phyloP scores from a whole-genome alignment of 352 stramenopile species.

The Globisporangium nagaii region DNA sequence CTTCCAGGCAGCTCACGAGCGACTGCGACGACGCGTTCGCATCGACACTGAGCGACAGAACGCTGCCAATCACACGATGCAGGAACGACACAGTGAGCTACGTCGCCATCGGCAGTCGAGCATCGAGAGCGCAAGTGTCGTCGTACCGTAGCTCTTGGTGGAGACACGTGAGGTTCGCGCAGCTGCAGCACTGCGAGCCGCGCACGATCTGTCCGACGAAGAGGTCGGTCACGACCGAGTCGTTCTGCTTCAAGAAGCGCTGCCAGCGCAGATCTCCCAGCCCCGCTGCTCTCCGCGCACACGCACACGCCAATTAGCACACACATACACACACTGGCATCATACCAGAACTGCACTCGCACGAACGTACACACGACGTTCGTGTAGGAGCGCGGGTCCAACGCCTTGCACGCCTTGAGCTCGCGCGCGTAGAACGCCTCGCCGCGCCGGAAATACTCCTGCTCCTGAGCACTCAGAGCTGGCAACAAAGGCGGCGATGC shows the following conservation, averaged over 20 bases:
- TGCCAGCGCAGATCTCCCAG: conserved; percentile 58
- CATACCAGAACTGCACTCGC: not conserved
- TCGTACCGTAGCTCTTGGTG: conserved; percentile 56
- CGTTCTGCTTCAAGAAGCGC: conserved; percentile 48
- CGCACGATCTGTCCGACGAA: conserved; percentile 76
- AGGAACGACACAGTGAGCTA: not conserved
- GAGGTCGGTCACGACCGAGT: conserved; percentile 61
- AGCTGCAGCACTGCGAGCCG: conserved; percentile 72
- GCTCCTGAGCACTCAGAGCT: not conserved
- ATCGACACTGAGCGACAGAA: conserved; percentile 57
- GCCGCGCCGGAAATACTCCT: conserved; percentile 16
- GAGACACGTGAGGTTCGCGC: conserved; percentile 58
- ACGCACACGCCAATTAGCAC: not conserved
- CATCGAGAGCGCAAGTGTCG: not conserved
- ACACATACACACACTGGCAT: not conserved
- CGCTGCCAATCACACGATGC: conserved; percentile 16
- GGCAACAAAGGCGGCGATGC: not conserved
- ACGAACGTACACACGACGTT: conserved; percentile 57
- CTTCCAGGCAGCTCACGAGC: conserved; percentile 46
- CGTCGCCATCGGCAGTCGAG: no score
- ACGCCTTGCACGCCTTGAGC: conserved; percentile 24
- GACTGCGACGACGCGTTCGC: conserved; percentile 32
- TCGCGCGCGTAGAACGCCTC: conserved; percentile 19
- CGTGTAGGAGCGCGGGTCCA: conserved; percentile 49
- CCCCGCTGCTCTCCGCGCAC: conserved; percentile 20